A percentile compares a stretch with the other conserved stretches of the same genome.
Conservation (phyloP, 2,329 filamentous ascomycete species). For the Pestalotiopsis sp. region DNA sequence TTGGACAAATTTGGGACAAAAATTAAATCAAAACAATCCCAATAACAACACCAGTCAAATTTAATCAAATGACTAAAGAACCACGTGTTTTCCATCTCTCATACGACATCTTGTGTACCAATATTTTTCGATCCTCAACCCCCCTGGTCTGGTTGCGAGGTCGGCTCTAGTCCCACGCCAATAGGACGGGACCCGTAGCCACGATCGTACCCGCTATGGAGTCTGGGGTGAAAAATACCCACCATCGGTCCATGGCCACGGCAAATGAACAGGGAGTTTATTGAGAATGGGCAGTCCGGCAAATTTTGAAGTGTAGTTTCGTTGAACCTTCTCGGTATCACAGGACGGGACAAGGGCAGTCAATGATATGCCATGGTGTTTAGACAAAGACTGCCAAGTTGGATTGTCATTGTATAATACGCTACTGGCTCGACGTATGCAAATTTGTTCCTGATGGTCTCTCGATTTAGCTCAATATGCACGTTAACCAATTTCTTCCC, state of each 20-base stretch:
- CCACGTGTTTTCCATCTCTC: neutral
- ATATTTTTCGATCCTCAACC: neutral
- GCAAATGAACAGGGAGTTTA: neutral
- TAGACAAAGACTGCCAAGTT: neutral
- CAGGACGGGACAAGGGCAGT: neutral
- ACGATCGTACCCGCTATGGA: conserved; percentile 4
- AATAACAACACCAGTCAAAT: neutral
- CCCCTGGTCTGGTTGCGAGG: neutral
- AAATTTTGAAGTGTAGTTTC: neutral
- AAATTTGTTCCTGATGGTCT: too few relatives aligned
- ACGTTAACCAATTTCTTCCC: too few relatives aligned
- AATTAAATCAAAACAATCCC: neutral
- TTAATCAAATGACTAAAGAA: neutral
- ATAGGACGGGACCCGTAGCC: neutral
- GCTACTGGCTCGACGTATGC: too few relatives aligned
- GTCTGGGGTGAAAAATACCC: conserved; percentile 3
- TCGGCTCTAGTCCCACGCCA: conserved; percentile 6
- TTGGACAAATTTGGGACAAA: neutral
- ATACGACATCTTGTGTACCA: neutral
- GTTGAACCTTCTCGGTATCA: neutral
- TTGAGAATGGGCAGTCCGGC: neutral
- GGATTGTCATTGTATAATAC: too few relatives aligned
- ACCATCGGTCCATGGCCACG: neutral
- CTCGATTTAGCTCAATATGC: too few relatives aligned
- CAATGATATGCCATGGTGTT: neutral